Evolutionary conservation across 2,329 filamentous ascomycete genomes (phyloP).

Genomic region (Calycina marina): DNA sequence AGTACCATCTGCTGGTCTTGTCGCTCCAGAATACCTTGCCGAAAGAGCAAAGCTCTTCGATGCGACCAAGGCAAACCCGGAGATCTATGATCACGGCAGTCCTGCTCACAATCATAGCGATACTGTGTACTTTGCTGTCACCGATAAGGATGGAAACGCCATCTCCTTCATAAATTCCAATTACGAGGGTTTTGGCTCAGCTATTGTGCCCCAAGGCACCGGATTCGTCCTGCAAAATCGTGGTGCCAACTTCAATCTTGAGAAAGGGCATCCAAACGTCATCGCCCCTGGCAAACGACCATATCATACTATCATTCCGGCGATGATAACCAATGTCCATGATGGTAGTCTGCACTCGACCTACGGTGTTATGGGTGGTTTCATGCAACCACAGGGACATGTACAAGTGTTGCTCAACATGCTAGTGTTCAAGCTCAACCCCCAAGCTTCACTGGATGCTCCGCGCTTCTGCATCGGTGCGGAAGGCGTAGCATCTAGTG

Average conservation of each 20-base stretch:
- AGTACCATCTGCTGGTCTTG: conserved; percentile 55
- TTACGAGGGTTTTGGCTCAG: conserved; percentile 77
- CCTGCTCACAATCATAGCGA: conserved; percentile 78
- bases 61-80: conserved; percentile 42
- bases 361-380: conserved; percentile 95
- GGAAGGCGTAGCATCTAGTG: conserved; percentile 44
- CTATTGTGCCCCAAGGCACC: conserved; percentile 70
- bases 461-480: conserved; percentile 81
- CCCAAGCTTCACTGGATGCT: conserved; percentile 80
- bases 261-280: conserved; percentile 59
- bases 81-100: conserved; percentile 54
- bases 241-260: conserved; percentile 70
- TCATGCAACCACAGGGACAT: conserved; percentile 96
- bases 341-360: conserved; percentile 69
- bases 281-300: conserved; percentile 73
- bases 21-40: conserved; percentile 61
- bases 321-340: conserved; percentile 62
- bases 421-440: conserved; percentile 64
- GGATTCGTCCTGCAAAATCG: conserved; percentile 94
- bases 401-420: conserved; percentile 87
- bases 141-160: conserved; percentile 72
- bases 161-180: conserved; percentile 96
- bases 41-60: conserved; percentile 48
- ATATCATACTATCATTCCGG: conserved; percentile 96
- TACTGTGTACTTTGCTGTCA: conserved; percentile 85